Percentiles rank a stretch among this genome's conserved stretches.
phyloP scores from a whole-genome alignment of 768 basidiomycete species.

The Mrakia hoshinonis region DNA sequence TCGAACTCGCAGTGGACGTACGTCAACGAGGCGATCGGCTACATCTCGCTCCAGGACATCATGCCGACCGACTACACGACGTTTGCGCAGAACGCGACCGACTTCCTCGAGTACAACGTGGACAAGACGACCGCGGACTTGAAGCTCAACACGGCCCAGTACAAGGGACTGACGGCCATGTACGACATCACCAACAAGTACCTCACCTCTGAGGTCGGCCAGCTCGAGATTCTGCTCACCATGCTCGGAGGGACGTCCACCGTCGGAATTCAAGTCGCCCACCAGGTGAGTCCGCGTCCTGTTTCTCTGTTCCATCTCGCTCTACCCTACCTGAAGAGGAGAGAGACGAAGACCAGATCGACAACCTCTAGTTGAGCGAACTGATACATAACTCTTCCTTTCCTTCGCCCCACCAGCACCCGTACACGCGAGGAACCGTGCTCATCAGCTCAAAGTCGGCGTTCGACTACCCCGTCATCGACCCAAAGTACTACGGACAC shows the following conservation, averaged over 20 bases:
- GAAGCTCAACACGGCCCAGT: constrained; percentile 13
- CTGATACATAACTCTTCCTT: background rate
- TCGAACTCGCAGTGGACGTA: constrained; percentile 27
- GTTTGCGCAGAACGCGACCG: constrained; percentile 22
- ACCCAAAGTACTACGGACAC: constrained; percentile 53
- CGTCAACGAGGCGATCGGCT: constrained; percentile 28
- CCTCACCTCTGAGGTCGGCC: constrained; percentile 32
- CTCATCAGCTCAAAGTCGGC: constrained; percentile 45
- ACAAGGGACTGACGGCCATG: constrained; percentile 19
- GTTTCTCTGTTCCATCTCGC: background rate
- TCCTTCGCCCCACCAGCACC: constrained; percentile 30
- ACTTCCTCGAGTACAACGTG: constrained; percentile 19
- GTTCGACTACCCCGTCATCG: constrained; percentile 56
- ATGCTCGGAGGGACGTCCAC: constrained; percentile 35
- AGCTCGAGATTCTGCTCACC: constrained; percentile 36
- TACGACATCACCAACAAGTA: constrained; percentile 34
- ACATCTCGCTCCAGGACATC: constrained; percentile 29
- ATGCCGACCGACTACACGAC: constrained; percentile 12
- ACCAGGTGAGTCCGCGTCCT: constrained; percentile 43
- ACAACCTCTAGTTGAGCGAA: background rate
- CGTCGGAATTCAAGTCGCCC: constrained; percentile 56
- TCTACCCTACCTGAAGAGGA: too few species aligned
- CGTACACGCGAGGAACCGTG: constrained; percentile 45
- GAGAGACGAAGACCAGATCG: too few species aligned
- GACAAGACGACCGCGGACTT: constrained; percentile 5